phyloP scores from a whole-genome alignment of 768 basidiomycete species.

The Leccinum obscurum region DNA sequence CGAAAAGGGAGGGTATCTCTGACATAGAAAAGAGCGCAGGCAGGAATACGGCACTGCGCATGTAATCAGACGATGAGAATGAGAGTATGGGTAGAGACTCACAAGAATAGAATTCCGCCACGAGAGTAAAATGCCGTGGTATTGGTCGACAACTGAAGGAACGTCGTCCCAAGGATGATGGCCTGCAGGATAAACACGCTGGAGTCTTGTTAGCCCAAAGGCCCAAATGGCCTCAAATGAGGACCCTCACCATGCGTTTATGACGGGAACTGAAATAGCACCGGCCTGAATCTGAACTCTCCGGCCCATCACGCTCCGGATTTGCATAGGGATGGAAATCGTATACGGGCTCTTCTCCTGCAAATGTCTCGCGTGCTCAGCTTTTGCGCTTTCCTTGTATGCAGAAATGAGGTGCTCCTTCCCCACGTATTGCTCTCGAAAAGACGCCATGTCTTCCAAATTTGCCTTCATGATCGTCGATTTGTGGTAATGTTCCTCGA shows the following conservation, averaged over 20 bases:
- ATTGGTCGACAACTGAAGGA: constrained; percentile 41
- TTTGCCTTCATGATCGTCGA: constrained; percentile 45
- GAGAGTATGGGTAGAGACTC: constrained; percentile 17
- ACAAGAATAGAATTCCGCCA: constrained; percentile 86
- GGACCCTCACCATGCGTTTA: constrained; percentile 27
- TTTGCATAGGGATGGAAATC: constrained; percentile 48
- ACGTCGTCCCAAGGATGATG: constrained; percentile 42
- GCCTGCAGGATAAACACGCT: constrained; percentile 43
- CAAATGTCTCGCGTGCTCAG: constrained; percentile 53
- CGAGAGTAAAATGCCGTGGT: constrained; percentile 49
- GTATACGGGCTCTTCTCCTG: constrained; percentile 48
- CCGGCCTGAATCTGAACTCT: constrained; percentile 48
- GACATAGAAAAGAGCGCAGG: constrained; percentile 60
- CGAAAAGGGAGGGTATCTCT: constrained; percentile 51
- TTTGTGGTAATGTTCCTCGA: constrained; percentile 47
- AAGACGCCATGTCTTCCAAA: constrained; percentile 47
- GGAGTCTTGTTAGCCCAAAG: neutral
- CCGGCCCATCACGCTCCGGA: constrained; percentile 46
- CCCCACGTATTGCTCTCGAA: constrained; percentile 46
- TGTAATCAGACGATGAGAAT: neutral
- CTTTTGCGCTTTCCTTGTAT: constrained; percentile 50
- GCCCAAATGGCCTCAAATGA: neutral
- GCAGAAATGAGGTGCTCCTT: constrained; percentile 41
- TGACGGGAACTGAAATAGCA: constrained; percentile 35
- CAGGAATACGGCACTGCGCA: constrained; percentile 54